Base-by-base conservation (phyloP, 495 filamentous ascomycete genomes). In the Hypoxylon fragiforme region DNA sequence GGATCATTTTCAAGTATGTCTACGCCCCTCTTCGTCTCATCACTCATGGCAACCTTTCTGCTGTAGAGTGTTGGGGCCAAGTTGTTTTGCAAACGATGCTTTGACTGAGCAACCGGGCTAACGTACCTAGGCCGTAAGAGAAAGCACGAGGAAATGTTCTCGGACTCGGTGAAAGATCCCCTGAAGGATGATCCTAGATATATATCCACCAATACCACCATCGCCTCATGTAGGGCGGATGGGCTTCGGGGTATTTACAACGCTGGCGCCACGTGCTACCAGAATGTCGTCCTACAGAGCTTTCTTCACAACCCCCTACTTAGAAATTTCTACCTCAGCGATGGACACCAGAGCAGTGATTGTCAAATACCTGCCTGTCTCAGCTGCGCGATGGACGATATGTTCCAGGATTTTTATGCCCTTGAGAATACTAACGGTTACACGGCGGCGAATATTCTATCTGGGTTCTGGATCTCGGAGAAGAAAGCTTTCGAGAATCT, bases 221-320 rank as follows among this genome's bases (percentile, higher is more conserved):
- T 76, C 16, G 78, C 80, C 13, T 85, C 87, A 1, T 91, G 87
- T 66, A 85, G 83, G 30, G 85, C 86, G 3, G 85, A 77, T 30
- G 87, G 87, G 5, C 76, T 94, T 22, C 84, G 91, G 5, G 92
- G 92, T n/a, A 85, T 97, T 30, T 92, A 89, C 66, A 97, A 97
- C 66, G 90, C 95, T 69, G 92, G 92, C 11, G 87, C 90, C 14
- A 95, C 92, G 3, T 97, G 92, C 72, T 97, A 94, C 67, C 88
- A 95, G 79, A 91, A 89, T 54, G 91, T 95, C 21, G 86, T 96
- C 37, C 76, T 97, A 12, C 92, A 97, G 65, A 85, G 83, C 14
- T 79, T 97, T 37, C 77, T 96, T 22, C 91, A 96, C 69, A 95
- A 96, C 65, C 91, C 91, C 1, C 77, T 92, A 26, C 78, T 97